A percentile compares a stretch with the other conserved stretches of the same genome.
phyloP scores from a whole-genome alignment of 2,329 filamentous ascomycete genomes.

The Colletotrichum lindemuthianum region DNA sequence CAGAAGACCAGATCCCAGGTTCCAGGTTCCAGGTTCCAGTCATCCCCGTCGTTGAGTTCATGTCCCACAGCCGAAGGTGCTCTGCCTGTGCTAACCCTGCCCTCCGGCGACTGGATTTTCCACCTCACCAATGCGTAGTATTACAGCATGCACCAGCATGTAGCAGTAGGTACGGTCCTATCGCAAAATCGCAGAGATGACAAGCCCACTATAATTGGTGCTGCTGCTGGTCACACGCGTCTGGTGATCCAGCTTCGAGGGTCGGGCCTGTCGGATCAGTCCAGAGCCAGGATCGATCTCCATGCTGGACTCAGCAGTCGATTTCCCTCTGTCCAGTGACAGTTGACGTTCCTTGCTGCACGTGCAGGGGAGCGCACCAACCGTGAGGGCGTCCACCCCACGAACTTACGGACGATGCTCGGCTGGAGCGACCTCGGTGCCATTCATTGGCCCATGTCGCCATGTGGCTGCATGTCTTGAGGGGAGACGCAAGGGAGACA shows the following conservation, averaged over 20 bases:
- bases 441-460: conserved; percentile 28
- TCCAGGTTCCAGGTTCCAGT: conserved; percentile 13
- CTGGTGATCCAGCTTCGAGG: conserved; percentile 7
- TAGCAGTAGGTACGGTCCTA: conserved; percentile 9
- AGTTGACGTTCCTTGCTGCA: conserved; percentile 30
- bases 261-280: conserved; percentile 31
- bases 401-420: conserved; percentile 22
- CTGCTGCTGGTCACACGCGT: conserved; percentile 27
- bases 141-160: conserved; percentile 3
- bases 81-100: too few relatives aligned
- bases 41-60: conserved; percentile 1
- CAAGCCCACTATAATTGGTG: conserved; percentile 6
- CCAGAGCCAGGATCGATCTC: conserved; percentile 25
- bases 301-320: conserved; percentile 27
- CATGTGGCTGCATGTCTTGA: conserved; percentile 31
- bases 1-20: conserved; percentile 7
- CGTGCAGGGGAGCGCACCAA: conserved; percentile 30
- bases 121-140: background rate
- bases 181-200: background rate
- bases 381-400: conserved; percentile 16
- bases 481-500: conserved; percentile 29
- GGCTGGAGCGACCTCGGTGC: conserved; percentile 19
- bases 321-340: conserved; percentile 28
- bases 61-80: conserved; percentile 3
- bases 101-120: background rate